Conservation (phyloP, 2,329 filamentous ascomycete species). For the Fusarium cicatricum region DNA sequence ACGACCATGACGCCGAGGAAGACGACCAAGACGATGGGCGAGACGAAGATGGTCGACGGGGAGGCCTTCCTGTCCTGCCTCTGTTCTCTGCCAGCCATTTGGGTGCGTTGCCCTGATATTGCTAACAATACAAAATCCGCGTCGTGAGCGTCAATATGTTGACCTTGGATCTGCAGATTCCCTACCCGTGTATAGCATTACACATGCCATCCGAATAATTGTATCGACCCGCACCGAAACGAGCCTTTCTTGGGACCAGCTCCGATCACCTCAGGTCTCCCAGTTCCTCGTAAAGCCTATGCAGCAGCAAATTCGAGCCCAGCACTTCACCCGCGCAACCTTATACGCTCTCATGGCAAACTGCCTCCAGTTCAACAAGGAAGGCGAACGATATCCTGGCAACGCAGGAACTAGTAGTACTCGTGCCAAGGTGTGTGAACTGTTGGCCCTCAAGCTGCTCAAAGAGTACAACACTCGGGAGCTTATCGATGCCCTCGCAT, state of each 20-base stretch:
- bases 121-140: neutral
- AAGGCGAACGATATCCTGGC: constrained; percentile 81
- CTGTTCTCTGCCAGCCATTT: constrained; percentile 83
- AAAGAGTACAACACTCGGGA: constrained; percentile 91
- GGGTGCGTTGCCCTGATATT: constrained; percentile 56
- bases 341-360: constrained; percentile 93
- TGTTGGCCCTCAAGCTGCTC: constrained; percentile 87
- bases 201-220: constrained; percentile 86
- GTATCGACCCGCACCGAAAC: constrained; percentile 89
- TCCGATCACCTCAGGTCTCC: constrained; percentile 93
- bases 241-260: constrained; percentile 91
- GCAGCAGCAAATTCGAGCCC: constrained; percentile 83
- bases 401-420: constrained; percentile 87
- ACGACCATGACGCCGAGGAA: constrained; percentile 57
- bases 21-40: constrained; percentile 51
- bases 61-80: constrained; percentile 63
- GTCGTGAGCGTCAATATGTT: constrained; percentile 7
- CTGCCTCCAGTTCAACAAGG: constrained; percentile 91
- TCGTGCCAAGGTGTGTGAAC: constrained; percentile 86
- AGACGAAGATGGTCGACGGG: constrained; percentile 42
- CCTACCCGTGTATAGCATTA: constrained; percentile 88
- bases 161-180: constrained; percentile 65
- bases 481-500: constrained; percentile 91
- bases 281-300: constrained; percentile 97
- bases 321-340: constrained; percentile 86